Evolutionary conservation across 139 green algal genomes (phyloP).

Genomic region (Coelastrella sp.): DNA sequence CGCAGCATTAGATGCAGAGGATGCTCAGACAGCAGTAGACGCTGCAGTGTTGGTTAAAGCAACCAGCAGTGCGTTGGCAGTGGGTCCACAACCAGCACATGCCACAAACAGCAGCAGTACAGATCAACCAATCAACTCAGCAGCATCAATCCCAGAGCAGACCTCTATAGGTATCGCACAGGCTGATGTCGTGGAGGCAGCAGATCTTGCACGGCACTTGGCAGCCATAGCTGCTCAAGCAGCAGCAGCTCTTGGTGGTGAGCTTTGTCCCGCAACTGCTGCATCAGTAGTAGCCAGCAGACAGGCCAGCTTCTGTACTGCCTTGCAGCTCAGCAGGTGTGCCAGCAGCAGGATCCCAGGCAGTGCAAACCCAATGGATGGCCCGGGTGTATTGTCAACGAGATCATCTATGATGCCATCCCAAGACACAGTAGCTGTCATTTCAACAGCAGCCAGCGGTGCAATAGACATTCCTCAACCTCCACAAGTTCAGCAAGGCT

Average conservation of each 20-base stretch:
- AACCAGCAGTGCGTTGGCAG: too few relatives aligned
- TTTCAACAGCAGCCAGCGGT: background rate
- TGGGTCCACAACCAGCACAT: too few relatives aligned
- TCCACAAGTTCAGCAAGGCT: background rate
- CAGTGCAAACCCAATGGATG: too few relatives aligned
- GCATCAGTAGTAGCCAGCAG: slow-evolving; percentile 8
- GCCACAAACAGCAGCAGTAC: too few relatives aligned
- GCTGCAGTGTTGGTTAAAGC: background rate
- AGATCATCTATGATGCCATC: too few relatives aligned
- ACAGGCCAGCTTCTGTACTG: background rate
- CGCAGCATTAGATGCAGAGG: background rate
- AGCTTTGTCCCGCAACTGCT: slow-evolving; percentile 11
- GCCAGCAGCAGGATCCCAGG: too few relatives aligned
- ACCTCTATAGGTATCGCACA: background rate
- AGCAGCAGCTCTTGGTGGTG: slow-evolving; percentile 29
- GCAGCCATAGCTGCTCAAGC: background rate
- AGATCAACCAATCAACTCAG: background rate
- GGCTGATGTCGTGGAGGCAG: background rate
- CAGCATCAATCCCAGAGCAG: background rate
- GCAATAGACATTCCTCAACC: background rate
- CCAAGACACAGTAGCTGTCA: too few relatives aligned
- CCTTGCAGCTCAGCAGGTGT: background rate
- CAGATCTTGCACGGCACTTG: background rate
- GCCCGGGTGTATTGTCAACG: too few relatives aligned
- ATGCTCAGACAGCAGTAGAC: background rate